phyloP scores from a whole-genome alignment of 805 yeast species.

The Wickerhamomyces ciferrii region DNA sequence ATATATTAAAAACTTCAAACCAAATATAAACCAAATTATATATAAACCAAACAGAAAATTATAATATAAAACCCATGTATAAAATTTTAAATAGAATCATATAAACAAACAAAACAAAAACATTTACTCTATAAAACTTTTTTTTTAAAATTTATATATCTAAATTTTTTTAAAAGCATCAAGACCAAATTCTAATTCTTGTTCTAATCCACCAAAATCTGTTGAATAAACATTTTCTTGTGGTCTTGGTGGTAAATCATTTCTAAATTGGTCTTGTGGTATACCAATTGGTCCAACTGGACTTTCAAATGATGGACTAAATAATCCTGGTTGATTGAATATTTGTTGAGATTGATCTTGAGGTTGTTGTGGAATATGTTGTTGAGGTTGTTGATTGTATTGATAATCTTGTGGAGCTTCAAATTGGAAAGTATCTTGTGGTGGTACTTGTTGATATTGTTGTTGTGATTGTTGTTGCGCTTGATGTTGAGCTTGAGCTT shows the following conservation, averaged over 20 bases:
- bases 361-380: constrained; percentile 5
- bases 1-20: background rate
- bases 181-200: constrained; percentile 62
- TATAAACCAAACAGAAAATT: background rate
- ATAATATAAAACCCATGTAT: background rate
- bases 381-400: constrained; percentile 10
- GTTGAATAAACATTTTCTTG: constrained; percentile 37
- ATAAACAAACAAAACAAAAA: no score
- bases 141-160: no score
- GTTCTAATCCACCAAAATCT: constrained; percentile 45
- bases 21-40: background rate
- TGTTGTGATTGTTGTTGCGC: constrained; percentile 2
- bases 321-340: constrained; percentile 8
- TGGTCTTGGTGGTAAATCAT: constrained; percentile 58
- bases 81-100: background rate
- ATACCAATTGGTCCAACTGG: constrained; percentile 36
- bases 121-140: no score
- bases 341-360: constrained; percentile 13
- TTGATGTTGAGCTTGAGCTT: constrained; percentile 7
- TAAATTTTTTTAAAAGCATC: constrained; percentile 28
- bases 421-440: background rate
- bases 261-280: constrained; percentile 39
- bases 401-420: constrained; percentile 4
- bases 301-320: constrained; percentile 16
- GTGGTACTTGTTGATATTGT: constrained; percentile 5